Base-by-base conservation (phyloP, 1,284 basidiomycete genomes). In the Cutaneotrichosporon cavernicola region DNA sequence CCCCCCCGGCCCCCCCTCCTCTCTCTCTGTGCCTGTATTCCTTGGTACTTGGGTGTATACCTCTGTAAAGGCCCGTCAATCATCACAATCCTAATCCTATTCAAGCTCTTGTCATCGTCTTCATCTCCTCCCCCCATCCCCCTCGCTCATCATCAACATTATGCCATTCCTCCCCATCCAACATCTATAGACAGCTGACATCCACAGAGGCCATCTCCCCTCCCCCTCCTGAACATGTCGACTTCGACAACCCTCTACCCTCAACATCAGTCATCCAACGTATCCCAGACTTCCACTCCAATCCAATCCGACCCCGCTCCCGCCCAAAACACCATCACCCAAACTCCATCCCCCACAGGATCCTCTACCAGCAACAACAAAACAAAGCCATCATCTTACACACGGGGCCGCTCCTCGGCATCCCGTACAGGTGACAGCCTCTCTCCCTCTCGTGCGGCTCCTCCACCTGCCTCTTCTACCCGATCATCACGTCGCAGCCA, bases 171-270 rank as follows among this genome's bases (percentile, higher is more conserved):
- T 31, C 51, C 49, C 21, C 49, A 51, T 36, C 34, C 34, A 36
- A 36, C 34, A 8, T 13, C 34, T 36, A 36, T 36, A 8, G 36
- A 11, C 14, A 38, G 53, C 34, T 21, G 32, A 67, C 64, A 62
- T 67, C 65, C 38, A 67, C 65, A 47, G 64, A 62, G 34, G 65
- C 60, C 26, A 60, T 67, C 56, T 67, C 62, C 40, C 63, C 65
- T 36, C 61, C 66, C 13, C 63, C 60, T 58, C 60, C 59, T 40
- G 49, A 55, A n/a, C 14, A 52, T 47, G 50, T 36, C 32, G 43
- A 40, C 18, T 8, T 46, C 18, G 18, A 46, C 60, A 53, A 43
- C 50, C 47, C 47, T 9, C 51, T 53, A 43, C 59, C 40, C 51
- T 36, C 22, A 26, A 53, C 50, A 43, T 47, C 49, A 49, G 21